Conservation (phyloP, 345 rosid species). For the Populus alba region DNA sequence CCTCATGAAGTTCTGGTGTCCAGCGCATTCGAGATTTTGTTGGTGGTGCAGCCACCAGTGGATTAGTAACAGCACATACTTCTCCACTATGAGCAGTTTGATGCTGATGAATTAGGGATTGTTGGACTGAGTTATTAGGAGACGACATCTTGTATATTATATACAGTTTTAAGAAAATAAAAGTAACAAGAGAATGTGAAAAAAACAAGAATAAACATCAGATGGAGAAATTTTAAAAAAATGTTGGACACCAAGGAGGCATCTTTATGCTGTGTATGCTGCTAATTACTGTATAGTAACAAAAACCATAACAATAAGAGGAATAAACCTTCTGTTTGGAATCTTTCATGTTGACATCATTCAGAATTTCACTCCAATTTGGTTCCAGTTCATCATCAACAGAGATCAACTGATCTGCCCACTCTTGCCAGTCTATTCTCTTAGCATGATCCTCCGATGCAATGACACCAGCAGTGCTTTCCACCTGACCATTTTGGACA, state of each 20-base stretch:
- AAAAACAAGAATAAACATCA: not conserved
- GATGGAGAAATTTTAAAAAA: not conserved
- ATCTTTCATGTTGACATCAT: slow-evolving; percentile 39
- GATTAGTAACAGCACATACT: slow-evolving; percentile 24
- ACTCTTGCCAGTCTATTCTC: slow-evolving; percentile 58
- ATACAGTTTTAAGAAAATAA: not conserved
- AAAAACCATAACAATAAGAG: slow-evolving; percentile 1
- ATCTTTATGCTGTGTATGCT: not conserved
- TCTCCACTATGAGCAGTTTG: slow-evolving; percentile 39
- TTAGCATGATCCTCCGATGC: slow-evolving; percentile 38
- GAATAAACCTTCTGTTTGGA: slow-evolving; percentile 54
- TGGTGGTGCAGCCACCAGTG: slow-evolving; percentile 33
- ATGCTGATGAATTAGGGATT: slow-evolving; percentile 36
- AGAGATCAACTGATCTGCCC: slow-evolving; percentile 65
- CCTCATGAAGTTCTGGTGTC: slow-evolving; percentile 95
- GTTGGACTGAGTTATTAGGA: slow-evolving; percentile 35
- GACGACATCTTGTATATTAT: slow-evolving; percentile 31
- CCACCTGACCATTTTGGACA: slow-evolving; percentile 43
- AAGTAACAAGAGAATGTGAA: not conserved
- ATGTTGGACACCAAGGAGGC: not conserved
- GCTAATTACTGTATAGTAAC: not conserved
- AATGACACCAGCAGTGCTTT: slow-evolving; percentile 38
- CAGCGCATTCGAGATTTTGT: slow-evolving; percentile 84
- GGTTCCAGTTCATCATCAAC: slow-evolving; percentile 56
- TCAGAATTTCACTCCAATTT: slow-evolving; percentile 69